Base-by-base conservation (phyloP, 345 rosid genomes). In the Microcos paniculata region DNA sequence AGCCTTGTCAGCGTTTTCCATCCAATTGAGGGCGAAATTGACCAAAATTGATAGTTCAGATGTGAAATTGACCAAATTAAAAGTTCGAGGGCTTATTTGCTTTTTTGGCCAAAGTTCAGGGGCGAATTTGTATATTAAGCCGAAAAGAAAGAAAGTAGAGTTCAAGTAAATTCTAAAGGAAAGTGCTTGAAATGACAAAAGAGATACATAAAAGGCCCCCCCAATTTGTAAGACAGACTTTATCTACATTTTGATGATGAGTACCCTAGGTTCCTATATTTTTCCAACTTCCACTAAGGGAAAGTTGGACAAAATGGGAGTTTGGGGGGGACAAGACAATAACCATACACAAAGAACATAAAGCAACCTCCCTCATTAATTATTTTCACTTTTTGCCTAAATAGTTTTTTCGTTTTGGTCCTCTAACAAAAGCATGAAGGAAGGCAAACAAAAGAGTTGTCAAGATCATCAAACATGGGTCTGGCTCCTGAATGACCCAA, bases 401-500 rank as follows among this genome's bases (percentile, higher is more conserved):
- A 58, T n/a, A 48, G 68, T 43, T 59, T 35, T 73, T 40, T 30
- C 6, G 40, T 35, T 35, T 35, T 35, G 40, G 14, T 4, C 55
- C 6, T 16, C 72, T 28, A 21, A 46, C 26, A 67, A 72, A 69
- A 7, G 67, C 72, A 21, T 23, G 61, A 61, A 26, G 62, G 26
- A 58, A 59, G 73, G 58, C 33, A 26, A 42, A 16, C 33, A 26
- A 42, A 16, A 40, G 23, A 30, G 19, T 38, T 49, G 52, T 38
- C 21, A 46, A 19, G 30, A 26, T 72, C 49, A 21, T 84, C 78
- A 88, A 52, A 80, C 86, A 49, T 81, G 84, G 40, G 88, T 74
- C 75, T 87, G 90, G 90, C 98, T 94, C 83, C 92, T 90, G 82
- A 94, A 90, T 67, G 98, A 92, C 11, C 92, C 92, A 76, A 92